Percentiles rank a stretch among this genome's conserved stretches.
Evolutionary conservation across 2,329 filamentous ascomycete genomes (phyloP).

Genomic region (Xylariaceae sp.): DNA sequence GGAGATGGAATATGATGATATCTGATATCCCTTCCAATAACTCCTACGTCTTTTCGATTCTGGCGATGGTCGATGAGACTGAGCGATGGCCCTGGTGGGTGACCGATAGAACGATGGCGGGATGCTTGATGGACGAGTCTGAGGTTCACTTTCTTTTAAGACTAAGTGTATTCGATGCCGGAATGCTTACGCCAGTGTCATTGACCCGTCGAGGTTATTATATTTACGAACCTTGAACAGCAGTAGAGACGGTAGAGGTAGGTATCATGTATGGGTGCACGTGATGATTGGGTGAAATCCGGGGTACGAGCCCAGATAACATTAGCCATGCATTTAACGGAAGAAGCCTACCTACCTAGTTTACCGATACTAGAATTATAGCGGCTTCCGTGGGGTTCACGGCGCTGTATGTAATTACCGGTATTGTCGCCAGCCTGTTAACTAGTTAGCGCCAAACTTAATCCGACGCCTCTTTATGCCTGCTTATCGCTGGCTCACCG

Average conservation of each 20-base stretch:
- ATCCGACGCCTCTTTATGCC: neutral
- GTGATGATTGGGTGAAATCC: conserved; percentile 10
- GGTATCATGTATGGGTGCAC: conserved; percentile 11
- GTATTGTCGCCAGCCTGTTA: too few species aligned
- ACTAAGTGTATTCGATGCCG: neutral
- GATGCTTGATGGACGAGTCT: neutral
- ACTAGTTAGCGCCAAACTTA: too few species aligned
- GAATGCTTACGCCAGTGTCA: neutral
- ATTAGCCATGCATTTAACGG: neutral
- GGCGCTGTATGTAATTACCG: too few species aligned
- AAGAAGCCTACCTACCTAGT: neutral
- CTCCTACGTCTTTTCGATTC: conserved; percentile 3
- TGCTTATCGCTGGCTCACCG: neutral
- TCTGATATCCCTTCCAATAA: conserved; percentile 3
- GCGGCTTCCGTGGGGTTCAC: too few species aligned
- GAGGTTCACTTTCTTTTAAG: neutral
- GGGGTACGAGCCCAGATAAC: conserved; percentile 4
- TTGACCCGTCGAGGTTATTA: neutral
- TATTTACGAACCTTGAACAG: neutral
- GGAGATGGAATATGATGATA: conserved; percentile 8
- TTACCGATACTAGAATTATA: neutral
- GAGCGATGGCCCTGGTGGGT: neutral
- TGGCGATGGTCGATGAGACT: neutral
- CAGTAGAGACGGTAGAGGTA: conserved; percentile 8
- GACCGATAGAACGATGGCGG: neutral